Conservation (phyloP, 176 grass and related monocot genomes). For the Oryza officinalis region DNA sequence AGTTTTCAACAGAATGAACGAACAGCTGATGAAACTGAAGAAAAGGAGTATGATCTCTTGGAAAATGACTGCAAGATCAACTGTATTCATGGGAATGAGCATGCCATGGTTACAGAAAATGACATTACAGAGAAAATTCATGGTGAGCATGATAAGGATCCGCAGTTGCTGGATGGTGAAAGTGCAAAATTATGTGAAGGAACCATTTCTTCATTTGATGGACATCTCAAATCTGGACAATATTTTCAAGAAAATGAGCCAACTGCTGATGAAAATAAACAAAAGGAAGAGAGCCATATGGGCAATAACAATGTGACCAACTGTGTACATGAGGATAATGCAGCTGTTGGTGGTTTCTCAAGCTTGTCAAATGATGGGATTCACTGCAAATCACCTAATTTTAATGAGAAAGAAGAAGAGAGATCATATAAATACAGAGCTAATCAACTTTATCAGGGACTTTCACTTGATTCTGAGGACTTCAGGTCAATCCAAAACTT, state of each 20-base stretch:
- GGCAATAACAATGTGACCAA: slow-evolving; percentile 11
- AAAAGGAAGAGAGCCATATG: slow-evolving; percentile 36
- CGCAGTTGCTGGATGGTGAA: slow-evolving; percentile 23
- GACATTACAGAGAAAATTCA: not conserved
- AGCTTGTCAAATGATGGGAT: slow-evolving; percentile 51
- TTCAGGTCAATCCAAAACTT: slow-evolving; percentile 58
- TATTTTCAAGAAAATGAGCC: slow-evolving; percentile 38
- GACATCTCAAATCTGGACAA: slow-evolving; percentile 46
- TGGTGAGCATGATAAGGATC: slow-evolving; percentile 22
- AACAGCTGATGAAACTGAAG: not conserved
- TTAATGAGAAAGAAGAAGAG: slow-evolving; percentile 41
- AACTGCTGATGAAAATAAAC: not conserved
- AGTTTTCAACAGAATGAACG: slow-evolving; percentile 41
- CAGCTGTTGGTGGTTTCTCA: slow-evolving; percentile 25
- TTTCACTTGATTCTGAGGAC: slow-evolving; percentile 70
- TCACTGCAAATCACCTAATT: slow-evolving; percentile 27
- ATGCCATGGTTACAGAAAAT: slow-evolving; percentile 1
- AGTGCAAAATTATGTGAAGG: slow-evolving; percentile 56
- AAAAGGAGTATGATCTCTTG: slow-evolving; percentile 34
- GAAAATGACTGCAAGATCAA: slow-evolving; percentile 15
- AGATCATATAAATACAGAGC: slow-evolving; percentile 28
- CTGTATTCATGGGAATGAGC: not conserved
- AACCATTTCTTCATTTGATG: slow-evolving; percentile 52
- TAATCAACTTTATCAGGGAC: slow-evolving; percentile 32
- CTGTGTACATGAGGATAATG: not conserved